Evolutionary conservation across 2,329 filamentous ascomycete genomes (phyloP).

Genomic region (Ophidiomyces ophidiicola): DNA sequence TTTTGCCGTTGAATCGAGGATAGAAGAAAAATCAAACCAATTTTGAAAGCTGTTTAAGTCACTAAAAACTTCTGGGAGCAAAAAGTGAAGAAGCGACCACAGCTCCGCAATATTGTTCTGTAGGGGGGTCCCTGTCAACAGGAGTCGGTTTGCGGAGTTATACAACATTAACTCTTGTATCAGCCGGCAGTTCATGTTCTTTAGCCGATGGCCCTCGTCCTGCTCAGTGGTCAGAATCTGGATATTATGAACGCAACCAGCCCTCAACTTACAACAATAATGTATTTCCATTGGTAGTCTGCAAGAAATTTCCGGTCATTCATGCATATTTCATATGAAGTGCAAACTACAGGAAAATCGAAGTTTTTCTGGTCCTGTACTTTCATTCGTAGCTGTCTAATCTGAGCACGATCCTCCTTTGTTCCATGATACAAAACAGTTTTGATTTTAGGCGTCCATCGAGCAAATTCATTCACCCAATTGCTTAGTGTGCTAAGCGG

Average conservation of each 20-base stretch:
- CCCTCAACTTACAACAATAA: slow-evolving; percentile 62
- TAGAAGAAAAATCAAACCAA: slow-evolving; percentile 93
- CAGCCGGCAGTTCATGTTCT: slow-evolving; percentile 86
- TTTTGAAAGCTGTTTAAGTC: slow-evolving; percentile 85
- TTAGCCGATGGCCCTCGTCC: slow-evolving; percentile 94
- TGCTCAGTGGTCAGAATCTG: slow-evolving; percentile 26
- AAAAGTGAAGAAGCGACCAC: slow-evolving; percentile 88
- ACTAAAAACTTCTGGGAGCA: slow-evolving; percentile 84
- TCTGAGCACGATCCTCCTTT: slow-evolving; percentile 60
- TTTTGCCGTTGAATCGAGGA: slow-evolving; percentile 70
- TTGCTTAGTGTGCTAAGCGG: slow-evolving; percentile 87
- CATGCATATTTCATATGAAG: slow-evolving; percentile 92
- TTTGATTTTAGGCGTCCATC: slow-evolving; percentile 80
- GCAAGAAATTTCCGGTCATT: slow-evolving; percentile 71
- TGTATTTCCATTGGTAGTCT: slow-evolving; percentile 89
- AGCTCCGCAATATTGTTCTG: slow-evolving; percentile 93
- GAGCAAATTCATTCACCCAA: slow-evolving; percentile 87
- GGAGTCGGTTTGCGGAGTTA: slow-evolving; percentile 73
- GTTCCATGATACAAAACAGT: slow-evolving; percentile 84
- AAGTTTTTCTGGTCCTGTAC: slow-evolving; percentile 51
- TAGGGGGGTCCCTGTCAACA: slow-evolving; percentile 88
- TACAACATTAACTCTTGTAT: slow-evolving; percentile 84
- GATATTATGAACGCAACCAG: slow-evolving; percentile 18
- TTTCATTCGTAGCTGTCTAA: slow-evolving; percentile 62
- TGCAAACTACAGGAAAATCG: slow-evolving; percentile 83